Evolutionary conservation across 1,139 yeast genomes (phyloP), one percentile per base, ranked within the genome.

Genomic region (Candida frijolesensis): DNA sequence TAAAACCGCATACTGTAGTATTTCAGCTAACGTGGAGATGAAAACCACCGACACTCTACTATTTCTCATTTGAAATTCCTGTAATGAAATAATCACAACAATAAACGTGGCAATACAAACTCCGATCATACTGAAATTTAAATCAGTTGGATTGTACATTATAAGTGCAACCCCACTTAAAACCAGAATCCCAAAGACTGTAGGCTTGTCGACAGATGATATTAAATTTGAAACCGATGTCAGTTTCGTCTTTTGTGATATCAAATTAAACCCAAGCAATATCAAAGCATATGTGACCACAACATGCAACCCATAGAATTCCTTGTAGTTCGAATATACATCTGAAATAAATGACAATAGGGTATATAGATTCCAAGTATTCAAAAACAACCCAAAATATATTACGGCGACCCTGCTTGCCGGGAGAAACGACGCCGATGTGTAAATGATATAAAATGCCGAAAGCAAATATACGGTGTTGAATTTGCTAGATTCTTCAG

Each of bases 291-390:
- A 45, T 47, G 48, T 32, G 45, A 42, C 14, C 47, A 56, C 12
- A 27, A 49, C n/a, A 29, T 18, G 38, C 44, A 49, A 34, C 3
- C 42, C 30, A 33, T 34, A 39, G 5, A 45, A 42, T 4, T 38
- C 41, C 8, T 22, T 33, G 39, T 56, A 50, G 44, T 54, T 55
- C 16, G 54, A 51, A 44, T 58, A 58, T 11, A 60, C 40, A 47
- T 70, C 72, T 29, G 58, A 52, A 10, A 63, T 34, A 38, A 68
- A 60, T 33, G 66, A 59, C 30, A 63, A 42, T 15, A 63, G 53
- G 1, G 73, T 65, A 54, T 67, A 70, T 11, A 63, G 51, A 45
- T 65, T 69, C 56, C 63, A 60, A 14, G 59, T 64, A 51, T 68
- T 64, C 51, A 68, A 52, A 49, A 63, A 67, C 16, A 70, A 59